Evolutionary conservation across 2,329 filamentous ascomycete species (phyloP), one percentile per base, ranked within the genome.

Genomic region (Pseudogymnoascus sp.): DNA sequence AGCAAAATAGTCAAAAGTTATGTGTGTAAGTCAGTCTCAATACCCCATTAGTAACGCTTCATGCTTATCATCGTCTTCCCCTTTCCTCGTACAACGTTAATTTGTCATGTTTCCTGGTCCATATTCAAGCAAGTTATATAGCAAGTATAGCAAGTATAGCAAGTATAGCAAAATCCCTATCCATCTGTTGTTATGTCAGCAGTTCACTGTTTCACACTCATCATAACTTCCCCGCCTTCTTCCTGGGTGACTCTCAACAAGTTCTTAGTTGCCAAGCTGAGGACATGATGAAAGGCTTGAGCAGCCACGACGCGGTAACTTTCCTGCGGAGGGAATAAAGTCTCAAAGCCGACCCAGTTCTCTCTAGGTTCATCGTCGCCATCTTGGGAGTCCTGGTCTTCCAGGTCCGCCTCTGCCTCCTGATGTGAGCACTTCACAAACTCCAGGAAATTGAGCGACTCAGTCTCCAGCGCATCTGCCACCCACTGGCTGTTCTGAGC

Each of bases 241-340:
- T 70, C 64, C 74, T 96, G 91, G 66, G 82, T 75, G 4, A 93
- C 84, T 16, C 76, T 72, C 50, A 93, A 76, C 63, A 83, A 73
- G 1, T 81, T 81, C 74, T 87, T 90, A 1, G 85, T 91, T 5
- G 84, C 87, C 46, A 95, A 80, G 10, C 82, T 80, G 12, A 96
- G 81, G 1, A 90, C 80, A 72, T 95, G 89, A 76, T 89, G 84
- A 71, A 91, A 88, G 0, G 86, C 90, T 73, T 92, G 89, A 1
- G 89, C 86, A 7, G 88, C 89, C 11, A 91, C 85, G 31, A 84
- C 77, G 37, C 78, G 81, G 44, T 73, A 78, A 44, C 72, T 70
- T 37, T 78, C 75, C 8, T 71, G 71, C 0, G 85, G 82, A n/a
- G 84, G 79, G 50, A 95, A 84, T 8, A 96, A 76, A 59, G 85